Conservation (phyloP, 345 rosid species). For the Salix viminalis region DNA sequence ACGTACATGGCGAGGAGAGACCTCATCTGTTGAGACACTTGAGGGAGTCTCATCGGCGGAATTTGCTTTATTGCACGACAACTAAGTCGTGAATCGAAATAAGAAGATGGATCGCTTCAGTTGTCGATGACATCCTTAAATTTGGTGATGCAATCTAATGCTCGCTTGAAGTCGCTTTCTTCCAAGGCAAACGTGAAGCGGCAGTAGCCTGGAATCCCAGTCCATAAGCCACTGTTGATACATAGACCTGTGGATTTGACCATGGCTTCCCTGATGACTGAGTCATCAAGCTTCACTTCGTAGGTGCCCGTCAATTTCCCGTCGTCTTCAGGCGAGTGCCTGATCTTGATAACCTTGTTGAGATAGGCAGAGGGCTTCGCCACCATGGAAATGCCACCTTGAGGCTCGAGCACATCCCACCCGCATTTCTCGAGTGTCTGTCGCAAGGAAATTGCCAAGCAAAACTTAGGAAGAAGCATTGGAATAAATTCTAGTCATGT, state of each 20-base stretch:
- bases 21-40: neutral
- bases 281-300: slow-evolving; percentile 54
- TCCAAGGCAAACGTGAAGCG: slow-evolving; percentile 77
- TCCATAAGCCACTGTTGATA: slow-evolving; percentile 78
- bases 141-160: slow-evolving; percentile 55
- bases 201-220: slow-evolving; percentile 87
- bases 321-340: slow-evolving; percentile 14
- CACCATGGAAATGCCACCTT: slow-evolving; percentile 76
- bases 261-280: slow-evolving; percentile 69
- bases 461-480: neutral
- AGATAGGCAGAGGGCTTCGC: slow-evolving; percentile 75
- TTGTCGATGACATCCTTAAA: slow-evolving; percentile 37
- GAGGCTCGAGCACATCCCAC: slow-evolving; percentile 73
- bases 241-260: slow-evolving; percentile 67
- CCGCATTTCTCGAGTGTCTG: slow-evolving; percentile 73
- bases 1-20: neutral
- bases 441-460: neutral
- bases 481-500: too few relatives aligned
- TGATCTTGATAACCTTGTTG: slow-evolving; percentile 47
- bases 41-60: neutral
- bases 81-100: neutral
- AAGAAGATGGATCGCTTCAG: slow-evolving; percentile 6
- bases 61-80: slow-evolving; percentile 5
- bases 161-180: slow-evolving; percentile 64
- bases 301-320: neutral